These are phyloP conservation scores for Plasmodium knowlesi DNA, from an alignment of 169 alveolate genomes.

Conservation along the genomic window DNA sequence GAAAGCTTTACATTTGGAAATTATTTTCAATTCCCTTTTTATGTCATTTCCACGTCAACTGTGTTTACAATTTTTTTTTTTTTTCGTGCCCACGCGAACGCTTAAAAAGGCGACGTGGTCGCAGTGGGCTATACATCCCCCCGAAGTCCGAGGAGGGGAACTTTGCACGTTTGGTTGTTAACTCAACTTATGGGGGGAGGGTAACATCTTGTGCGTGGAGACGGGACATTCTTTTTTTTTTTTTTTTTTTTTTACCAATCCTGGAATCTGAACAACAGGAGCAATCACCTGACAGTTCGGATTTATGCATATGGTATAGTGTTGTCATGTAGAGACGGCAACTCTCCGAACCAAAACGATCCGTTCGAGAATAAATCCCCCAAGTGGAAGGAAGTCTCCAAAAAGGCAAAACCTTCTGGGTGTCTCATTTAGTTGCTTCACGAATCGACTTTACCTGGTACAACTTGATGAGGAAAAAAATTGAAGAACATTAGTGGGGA, in stretches of 20 bases:
- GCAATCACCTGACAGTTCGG: neutral
- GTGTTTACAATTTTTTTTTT: no score
- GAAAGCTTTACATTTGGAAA: neutral
- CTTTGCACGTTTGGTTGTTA: neutral
- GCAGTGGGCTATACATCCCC: neutral
- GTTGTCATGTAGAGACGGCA: neutral
- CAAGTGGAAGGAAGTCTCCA: neutral
- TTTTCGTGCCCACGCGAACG: neutral
- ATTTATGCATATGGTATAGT: neutral
- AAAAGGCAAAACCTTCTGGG: neutral
- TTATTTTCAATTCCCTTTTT: neutral
- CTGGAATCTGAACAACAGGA: neutral
- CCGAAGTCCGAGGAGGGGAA: neutral
- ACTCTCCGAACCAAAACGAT: neutral
- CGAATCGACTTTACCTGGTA: neutral
- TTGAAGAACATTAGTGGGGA: neutral
- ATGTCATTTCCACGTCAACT: neutral
- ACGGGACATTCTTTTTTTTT: neutral
- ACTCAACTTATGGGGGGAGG: neutral
- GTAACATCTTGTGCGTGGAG: neutral
- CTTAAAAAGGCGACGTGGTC: neutral
- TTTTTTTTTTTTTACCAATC: neutral
- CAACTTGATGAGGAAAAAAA: neutral
- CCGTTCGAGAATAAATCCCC: neutral
- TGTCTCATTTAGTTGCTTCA: neutral